Base-by-base conservation (phyloP, 305 asterid species). In the Fraxinus greggii region DNA sequence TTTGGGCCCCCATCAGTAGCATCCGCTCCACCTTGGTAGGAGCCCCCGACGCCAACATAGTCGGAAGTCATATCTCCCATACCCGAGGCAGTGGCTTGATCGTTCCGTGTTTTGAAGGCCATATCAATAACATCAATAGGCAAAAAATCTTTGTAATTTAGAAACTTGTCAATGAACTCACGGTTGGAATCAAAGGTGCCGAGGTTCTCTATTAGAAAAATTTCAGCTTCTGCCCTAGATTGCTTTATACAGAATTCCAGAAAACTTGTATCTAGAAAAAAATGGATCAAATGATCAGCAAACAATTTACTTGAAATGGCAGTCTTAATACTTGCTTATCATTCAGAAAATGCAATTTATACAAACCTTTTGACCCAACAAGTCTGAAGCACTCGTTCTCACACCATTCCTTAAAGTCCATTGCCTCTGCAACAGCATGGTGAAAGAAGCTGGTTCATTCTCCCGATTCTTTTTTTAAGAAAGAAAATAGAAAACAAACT, bases 381-480 rank as follows among this genome's bases (percentile, higher is more conserved):
- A 96, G 98, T 83, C 97, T 91, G 79, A 77, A 48, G 85, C 97
- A 96, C 89, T 96, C 99, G 70, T 89, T 92, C 88, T 96, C 98
- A 38, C 99, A 96, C 99, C 99, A 96, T 77, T 91, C 93, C 86
- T 91, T 88, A 86, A 96, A 96, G 81, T 93, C 98, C 86, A 82
- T 65, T 70, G 99, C 99, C 88, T 96, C 99, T 96, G 98, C 85
- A 85, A 81, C 45, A 79, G 72, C 69, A 78, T 63, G 63, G 19
- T 31, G 40, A 26, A 76, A 72, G n/a, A 81, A 51, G 72, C 45
- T 13, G 61, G 65, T 74, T 76, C 54, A 77, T 69, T 61, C 45
- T 82, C 23, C 35, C 10, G 21, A 78, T 72, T 63, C 45, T 28
- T 63, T 40, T 40, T 38, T 29, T 48, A 15, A 8, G 23, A 12